These are phyloP conservation scores for Akebia trifoliata DNA, from an alignment of 164 flowering plant genomes.

Conservation along the genomic window DNA sequence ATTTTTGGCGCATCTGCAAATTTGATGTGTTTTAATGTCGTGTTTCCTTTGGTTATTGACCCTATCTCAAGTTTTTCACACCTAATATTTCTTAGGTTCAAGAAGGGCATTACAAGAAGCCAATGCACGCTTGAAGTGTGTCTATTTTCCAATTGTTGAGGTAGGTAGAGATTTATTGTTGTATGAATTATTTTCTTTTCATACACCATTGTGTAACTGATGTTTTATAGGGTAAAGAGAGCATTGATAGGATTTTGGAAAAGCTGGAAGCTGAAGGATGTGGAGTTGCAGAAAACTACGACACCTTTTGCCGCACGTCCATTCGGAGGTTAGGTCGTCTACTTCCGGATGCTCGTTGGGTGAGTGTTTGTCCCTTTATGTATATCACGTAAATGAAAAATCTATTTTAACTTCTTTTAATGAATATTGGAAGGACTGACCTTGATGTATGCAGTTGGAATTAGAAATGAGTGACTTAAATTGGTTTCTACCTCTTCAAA, in stretches of 20 bases:
- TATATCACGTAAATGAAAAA: too few relatives aligned
- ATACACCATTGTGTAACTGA: background rate
- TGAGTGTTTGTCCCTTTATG: slow-evolving; percentile 18
- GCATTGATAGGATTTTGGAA: slow-evolving; percentile 54
- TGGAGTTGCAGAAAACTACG: slow-evolving; percentile 35
- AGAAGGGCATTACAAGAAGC: slow-evolving; percentile 35
- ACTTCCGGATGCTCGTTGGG: slow-evolving; percentile 94
- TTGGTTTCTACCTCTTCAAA: too few relatives aligned
- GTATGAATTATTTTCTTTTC: background rate
- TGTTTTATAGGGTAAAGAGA: slow-evolving; percentile 60
- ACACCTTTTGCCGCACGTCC: slow-evolving; percentile 58
- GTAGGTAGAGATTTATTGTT: slow-evolving; percentile 23
- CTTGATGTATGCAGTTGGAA: too few relatives aligned
- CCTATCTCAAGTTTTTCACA: background rate
- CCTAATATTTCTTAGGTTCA: slow-evolving; percentile 28
- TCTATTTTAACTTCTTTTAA: too few relatives aligned
- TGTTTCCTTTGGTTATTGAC: too few relatives aligned
- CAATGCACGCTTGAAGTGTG: slow-evolving; percentile 72
- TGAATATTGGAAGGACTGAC: too few relatives aligned
- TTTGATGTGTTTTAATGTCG: too few relatives aligned
- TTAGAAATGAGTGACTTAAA: too few relatives aligned
- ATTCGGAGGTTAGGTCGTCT: slow-evolving; percentile 75
- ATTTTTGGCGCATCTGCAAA: too few relatives aligned
- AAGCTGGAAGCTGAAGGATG: slow-evolving; percentile 35
- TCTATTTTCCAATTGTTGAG: slow-evolving; percentile 68